Evolutionary conservation across 2,329 filamentous ascomycete species (phyloP).

Genomic region (Calonectria henricotiae): DNA sequence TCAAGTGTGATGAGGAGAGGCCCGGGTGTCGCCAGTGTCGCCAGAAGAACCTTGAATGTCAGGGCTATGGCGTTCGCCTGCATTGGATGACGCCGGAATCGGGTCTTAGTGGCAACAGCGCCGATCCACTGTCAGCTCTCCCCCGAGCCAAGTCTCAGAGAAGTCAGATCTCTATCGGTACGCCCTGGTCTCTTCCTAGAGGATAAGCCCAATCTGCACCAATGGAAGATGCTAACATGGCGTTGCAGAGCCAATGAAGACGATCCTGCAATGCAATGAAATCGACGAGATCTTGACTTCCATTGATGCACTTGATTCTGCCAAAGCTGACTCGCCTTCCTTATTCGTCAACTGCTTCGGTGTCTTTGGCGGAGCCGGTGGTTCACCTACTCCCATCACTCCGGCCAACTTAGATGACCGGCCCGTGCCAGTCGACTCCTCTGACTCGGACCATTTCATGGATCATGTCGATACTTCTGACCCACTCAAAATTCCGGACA

Average conservation of each 20-base stretch:
- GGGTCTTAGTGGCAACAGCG: conserved; percentile 16
- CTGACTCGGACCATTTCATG: conserved; percentile 32
- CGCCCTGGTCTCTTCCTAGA: conserved; percentile 9
- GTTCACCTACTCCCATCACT: neutral
- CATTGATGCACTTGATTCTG: conserved; percentile 25
- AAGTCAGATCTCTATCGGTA: conserved; percentile 35
- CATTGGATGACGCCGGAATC: conserved; percentile 48
- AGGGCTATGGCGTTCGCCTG: conserved; percentile 55
- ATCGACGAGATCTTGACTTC: conserved; percentile 32
- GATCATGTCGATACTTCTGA: conserved; percentile 4
- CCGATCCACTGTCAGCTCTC: conserved; percentile 26
- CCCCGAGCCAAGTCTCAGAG: conserved; percentile 34
- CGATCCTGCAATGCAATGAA: conserved; percentile 28
- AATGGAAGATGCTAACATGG: conserved; percentile 7
- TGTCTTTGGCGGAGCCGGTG: conserved; percentile 17
- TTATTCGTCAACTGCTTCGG: conserved; percentile 28
- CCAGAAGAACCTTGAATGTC: conserved; percentile 52
- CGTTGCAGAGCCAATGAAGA: conserved; percentile 26
- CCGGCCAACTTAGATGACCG: conserved; percentile 11
- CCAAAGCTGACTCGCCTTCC: conserved; percentile 7
- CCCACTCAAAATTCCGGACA: conserved; percentile 25
- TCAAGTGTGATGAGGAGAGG: conserved; percentile 59
- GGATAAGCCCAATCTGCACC: neutral
- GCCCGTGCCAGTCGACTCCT: conserved; percentile 27
- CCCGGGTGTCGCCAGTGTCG: conserved; percentile 57